phyloP scores from a whole-genome alignment of 2,329 filamentous ascomycete species.

The Aspergillus jensenii region DNA sequence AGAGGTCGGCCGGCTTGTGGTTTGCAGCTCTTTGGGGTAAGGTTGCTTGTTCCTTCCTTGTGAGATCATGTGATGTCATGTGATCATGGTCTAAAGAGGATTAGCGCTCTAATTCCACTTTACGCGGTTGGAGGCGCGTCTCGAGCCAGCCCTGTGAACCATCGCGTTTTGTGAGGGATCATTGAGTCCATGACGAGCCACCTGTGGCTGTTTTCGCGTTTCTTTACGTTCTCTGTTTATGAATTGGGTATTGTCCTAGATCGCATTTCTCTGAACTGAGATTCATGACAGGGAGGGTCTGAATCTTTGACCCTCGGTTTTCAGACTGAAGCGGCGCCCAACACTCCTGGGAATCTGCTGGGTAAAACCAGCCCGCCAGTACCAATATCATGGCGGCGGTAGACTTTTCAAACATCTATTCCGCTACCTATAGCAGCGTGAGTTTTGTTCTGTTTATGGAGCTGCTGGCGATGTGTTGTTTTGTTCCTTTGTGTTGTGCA shows the following conservation, averaged over 20 bases:
- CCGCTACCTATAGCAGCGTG: conserved; percentile 66
- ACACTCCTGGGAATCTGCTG: conserved; percentile 23
- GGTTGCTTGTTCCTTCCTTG: conserved; percentile 30
- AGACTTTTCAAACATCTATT: conserved; percentile 54
- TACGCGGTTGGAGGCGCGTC: conserved; percentile 40
- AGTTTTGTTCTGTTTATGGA: conserved; percentile 20
- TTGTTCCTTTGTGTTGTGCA: neutral
- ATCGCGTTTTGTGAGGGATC: conserved; percentile 27
- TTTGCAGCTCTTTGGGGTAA: conserved; percentile 27
- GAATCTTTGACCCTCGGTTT: conserved; percentile 10
- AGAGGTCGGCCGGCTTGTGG: conserved; percentile 22
- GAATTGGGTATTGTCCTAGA: conserved; percentile 13
- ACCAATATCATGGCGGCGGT: conserved; percentile 35
- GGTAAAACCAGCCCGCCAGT: conserved; percentile 20
- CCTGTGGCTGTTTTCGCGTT: conserved; percentile 28
- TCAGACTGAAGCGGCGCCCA: conserved; percentile 10
- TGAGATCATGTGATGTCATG: conserved; percentile 26
- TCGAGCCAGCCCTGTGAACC: conserved; percentile 22
- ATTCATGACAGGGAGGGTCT: conserved; percentile 12
- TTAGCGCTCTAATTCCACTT: conserved; percentile 36
- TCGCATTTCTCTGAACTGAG: neutral
- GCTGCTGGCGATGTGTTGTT: neutral
- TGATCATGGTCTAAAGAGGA: conserved; percentile 13
- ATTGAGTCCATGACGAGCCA: conserved; percentile 30
- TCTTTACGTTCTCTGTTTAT: conserved; percentile 11